These are phyloP conservation scores for Pseudomonodictys pantanalensis DNA, from an alignment of 495 filamentous ascomycete species.

Conservation along the genomic window DNA sequence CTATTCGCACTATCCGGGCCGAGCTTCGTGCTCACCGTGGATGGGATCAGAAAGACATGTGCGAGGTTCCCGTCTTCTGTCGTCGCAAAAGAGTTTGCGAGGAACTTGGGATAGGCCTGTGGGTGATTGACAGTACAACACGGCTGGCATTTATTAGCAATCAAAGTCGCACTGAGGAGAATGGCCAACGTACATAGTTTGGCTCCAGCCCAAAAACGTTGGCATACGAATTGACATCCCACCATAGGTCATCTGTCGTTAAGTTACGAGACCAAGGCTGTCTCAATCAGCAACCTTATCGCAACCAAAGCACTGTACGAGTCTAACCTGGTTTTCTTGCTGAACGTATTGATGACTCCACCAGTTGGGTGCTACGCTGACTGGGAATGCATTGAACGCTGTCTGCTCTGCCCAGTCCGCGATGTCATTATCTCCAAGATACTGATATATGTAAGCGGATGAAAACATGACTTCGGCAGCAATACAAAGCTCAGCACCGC, in stretches of 20 bases:
- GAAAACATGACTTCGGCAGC: slow-evolving; percentile 37
- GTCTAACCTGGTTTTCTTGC: slow-evolving; percentile 58
- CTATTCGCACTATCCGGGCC: too few species aligned
- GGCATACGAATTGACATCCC: slow-evolving; percentile 47
- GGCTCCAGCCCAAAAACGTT: slow-evolving; percentile 48
- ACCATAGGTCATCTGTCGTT: too few species aligned
- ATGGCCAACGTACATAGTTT: too few species aligned
- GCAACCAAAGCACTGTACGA: too few species aligned
- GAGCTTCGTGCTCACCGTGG: slow-evolving; percentile 35
- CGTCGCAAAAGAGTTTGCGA: slow-evolving; percentile 35
- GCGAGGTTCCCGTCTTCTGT: slow-evolving; percentile 41
- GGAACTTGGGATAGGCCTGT: slow-evolving; percentile 60
- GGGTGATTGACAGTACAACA: slow-evolving; percentile 66
- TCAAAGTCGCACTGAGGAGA: too few species aligned
- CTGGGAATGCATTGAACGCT: slow-evolving; percentile 61
- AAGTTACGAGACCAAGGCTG: too few species aligned
- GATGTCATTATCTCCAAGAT: slow-evolving; percentile 49
- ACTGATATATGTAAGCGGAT: slow-evolving; percentile 38
- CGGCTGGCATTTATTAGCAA: too few species aligned
- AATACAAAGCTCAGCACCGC: slow-evolving; percentile 33
- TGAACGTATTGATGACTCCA: slow-evolving; percentile 62
- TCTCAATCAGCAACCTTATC: too few species aligned
- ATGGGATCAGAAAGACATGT: slow-evolving; percentile 46
- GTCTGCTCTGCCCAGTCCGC: slow-evolving; percentile 57
- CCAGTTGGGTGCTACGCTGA: slow-evolving; percentile 54